phyloP scores from a whole-genome alignment of 2,329 filamentous ascomycete species.

The Ophiostoma perfectum region DNA sequence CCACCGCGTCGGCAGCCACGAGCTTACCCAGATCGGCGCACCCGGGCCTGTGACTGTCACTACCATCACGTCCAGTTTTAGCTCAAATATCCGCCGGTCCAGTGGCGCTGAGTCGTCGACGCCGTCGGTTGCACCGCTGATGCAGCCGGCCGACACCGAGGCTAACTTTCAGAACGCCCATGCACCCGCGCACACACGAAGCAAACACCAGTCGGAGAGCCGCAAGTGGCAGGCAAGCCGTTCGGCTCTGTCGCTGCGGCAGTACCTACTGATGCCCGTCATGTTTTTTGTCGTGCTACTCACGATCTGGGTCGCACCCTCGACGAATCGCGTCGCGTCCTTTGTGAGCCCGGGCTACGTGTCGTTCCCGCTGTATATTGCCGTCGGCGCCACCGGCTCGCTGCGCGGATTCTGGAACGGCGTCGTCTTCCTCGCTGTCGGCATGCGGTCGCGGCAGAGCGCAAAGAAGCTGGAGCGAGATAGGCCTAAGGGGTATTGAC shows the following conservation, averaged over 20 bases:
- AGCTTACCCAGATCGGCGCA: background rate
- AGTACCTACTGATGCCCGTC: slow-evolving; percentile 38
- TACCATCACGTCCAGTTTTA: background rate
- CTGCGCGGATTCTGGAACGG: slow-evolving; percentile 38
- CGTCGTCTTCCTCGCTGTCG: slow-evolving; percentile 36
- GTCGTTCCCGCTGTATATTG: slow-evolving; percentile 32
- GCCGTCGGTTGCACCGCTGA: slow-evolving; percentile 17
- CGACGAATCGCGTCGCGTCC: slow-evolving; percentile 35
- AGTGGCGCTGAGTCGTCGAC: slow-evolving; percentile 7
- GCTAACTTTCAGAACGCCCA: too few species aligned
- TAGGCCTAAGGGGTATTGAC: background rate
- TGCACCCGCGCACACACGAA: too few species aligned
- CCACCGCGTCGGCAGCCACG: background rate
- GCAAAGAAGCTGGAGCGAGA: slow-evolving; percentile 13
- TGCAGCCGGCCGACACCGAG: background rate
- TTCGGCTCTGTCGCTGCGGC: slow-evolving; percentile 34
- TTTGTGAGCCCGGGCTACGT: slow-evolving; percentile 31
- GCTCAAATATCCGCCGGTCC: background rate
- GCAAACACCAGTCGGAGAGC: background rate
- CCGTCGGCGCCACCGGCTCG: slow-evolving; percentile 34
- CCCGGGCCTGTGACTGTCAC: background rate
- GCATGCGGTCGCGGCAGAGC: slow-evolving; percentile 32
- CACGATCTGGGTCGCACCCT: slow-evolving; percentile 35
- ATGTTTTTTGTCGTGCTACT: slow-evolving; percentile 36
- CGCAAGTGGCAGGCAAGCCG: slow-evolving; percentile 25